Conservation (phyloP, 1,139 yeast species). For the Suhomyces maxii region DNA sequence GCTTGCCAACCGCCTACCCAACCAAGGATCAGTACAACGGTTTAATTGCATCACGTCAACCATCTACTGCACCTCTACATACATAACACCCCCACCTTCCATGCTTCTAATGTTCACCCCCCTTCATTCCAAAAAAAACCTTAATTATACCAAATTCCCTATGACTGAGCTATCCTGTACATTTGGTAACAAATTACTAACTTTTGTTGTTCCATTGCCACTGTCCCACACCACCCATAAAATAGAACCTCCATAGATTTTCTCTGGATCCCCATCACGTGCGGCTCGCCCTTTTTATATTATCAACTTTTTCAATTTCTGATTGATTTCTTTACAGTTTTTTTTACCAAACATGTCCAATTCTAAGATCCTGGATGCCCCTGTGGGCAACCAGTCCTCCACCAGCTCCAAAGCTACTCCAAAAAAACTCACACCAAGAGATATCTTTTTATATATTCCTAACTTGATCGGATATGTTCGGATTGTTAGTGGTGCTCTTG, state of each 20-base stretch:
- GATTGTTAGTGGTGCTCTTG: slow-evolving; percentile 75
- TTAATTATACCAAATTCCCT: too few relatives aligned
- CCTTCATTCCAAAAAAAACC: too few relatives aligned
- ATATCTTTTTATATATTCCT: slow-evolving; percentile 79
- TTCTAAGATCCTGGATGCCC: slow-evolving; percentile 1
- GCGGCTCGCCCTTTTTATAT: background rate
- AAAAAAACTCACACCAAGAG: slow-evolving; percentile 34
- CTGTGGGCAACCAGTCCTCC: background rate
- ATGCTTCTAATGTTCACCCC: too few relatives aligned
- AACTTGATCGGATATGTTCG: slow-evolving; percentile 88
- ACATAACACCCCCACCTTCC: too few relatives aligned
- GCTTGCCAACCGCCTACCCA: too few relatives aligned
- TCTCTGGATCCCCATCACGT: slow-evolving; percentile 2
- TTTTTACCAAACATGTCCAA: slow-evolving; percentile 4
- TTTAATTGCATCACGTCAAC: too few relatives aligned
- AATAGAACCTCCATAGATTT: background rate
- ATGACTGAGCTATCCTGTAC: too few relatives aligned
- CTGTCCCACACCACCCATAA: background rate
- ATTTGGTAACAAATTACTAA: too few relatives aligned
- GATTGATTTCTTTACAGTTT: background rate
- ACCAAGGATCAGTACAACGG: too few relatives aligned
- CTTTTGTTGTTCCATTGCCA: background rate
- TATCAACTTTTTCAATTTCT: slow-evolving; percentile 6
- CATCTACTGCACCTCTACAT: too few relatives aligned
- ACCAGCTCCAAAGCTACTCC: background rate